Percentiles rank a stretch among this genome's conserved stretches.
Conservation (phyloP, 163 green algal genomes). For the Volvox carteri region DNA sequence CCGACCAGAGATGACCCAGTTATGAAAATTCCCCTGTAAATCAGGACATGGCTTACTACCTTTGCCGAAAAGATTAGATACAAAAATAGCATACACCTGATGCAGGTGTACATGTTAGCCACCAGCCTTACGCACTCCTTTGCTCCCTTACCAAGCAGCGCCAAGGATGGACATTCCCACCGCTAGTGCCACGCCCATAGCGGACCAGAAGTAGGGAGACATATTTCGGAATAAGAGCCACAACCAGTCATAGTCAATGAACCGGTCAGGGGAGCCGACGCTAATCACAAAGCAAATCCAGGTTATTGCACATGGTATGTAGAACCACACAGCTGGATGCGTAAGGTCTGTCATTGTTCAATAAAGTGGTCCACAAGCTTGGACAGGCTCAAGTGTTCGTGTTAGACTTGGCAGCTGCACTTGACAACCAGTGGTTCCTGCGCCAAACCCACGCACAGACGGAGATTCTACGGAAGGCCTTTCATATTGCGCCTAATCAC, state of each 20-base stretch:
- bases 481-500: too few relatives aligned
- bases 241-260: constrained; percentile 92
- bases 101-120: too few relatives aligned
- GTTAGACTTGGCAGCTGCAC: neutral
- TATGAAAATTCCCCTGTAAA: constrained; percentile 97
- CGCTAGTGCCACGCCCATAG: constrained; percentile 91
- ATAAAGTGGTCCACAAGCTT: neutral
- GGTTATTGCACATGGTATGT: constrained; percentile 63
- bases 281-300: constrained; percentile 74
- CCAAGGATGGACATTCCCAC: constrained; percentile 97
- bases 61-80: too few relatives aligned
- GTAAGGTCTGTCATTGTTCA: constrained; percentile 38
- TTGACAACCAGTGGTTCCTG: too few relatives aligned
- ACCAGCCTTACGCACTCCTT: too few relatives aligned
- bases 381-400: neutral
- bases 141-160: constrained; percentile 92
- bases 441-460: too few relatives aligned
- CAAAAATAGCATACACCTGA: too few relatives aligned
- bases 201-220: constrained; percentile 95
- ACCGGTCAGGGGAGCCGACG: constrained; percentile 71
- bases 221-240: constrained; percentile 94
- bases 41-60: neutral
- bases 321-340: constrained; percentile 57
- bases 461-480: too few relatives aligned
- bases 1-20: constrained; percentile 96